Evolutionary conservation across 768 basidiomycete genomes (phyloP).

Genomic region (Naematelia encephala): DNA sequence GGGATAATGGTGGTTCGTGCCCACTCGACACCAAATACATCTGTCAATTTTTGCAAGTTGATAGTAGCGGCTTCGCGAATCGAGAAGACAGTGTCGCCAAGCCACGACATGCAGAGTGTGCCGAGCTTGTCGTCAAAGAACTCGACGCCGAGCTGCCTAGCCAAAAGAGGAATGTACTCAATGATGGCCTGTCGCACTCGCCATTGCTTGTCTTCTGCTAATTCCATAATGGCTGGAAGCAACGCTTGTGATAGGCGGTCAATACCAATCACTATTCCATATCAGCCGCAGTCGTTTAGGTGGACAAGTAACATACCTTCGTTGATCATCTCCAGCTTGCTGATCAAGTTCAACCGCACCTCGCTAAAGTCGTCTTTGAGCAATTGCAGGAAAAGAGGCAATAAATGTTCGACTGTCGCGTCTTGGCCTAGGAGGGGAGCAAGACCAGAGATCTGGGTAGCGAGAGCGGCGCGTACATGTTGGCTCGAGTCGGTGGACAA

Average conservation of each 20-base stretch:
- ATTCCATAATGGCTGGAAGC: conserved; percentile 92
- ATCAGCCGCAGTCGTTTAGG: conserved; percentile 13
- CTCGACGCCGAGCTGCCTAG: conserved; percentile 90
- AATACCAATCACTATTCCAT: conserved; percentile 83
- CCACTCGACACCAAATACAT: conserved; percentile 99
- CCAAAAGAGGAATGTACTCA: conserved; percentile 96
- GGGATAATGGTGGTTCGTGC: conserved; percentile 89
- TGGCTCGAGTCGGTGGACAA: conserved; percentile 90
- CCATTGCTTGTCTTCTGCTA: conserved; percentile 99
- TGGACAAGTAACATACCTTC: conserved; percentile 68
- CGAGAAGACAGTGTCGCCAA: conserved; percentile 96
- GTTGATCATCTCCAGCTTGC: conserved; percentile 95
- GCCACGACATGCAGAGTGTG: conserved; percentile 97
- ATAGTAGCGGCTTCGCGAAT: conserved; percentile 97
- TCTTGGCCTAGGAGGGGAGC: conserved; percentile 91
- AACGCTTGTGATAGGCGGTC: conserved; percentile 90
- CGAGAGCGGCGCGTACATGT: conserved; percentile 94
- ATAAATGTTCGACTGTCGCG: conserved; percentile 90
- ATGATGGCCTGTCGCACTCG: conserved; percentile 99
- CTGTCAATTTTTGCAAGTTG: conserved; percentile 93
- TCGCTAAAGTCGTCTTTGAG: conserved; percentile 99
- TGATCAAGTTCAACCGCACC: conserved; percentile 94
- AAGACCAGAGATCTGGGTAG: conserved; percentile 91
- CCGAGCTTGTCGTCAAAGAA: conserved; percentile 98
- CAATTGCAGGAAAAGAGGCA: conserved; percentile 91